phyloP scores from a whole-genome alignment of 106 monocot genomes.

The Ottelia alismoides region DNA sequence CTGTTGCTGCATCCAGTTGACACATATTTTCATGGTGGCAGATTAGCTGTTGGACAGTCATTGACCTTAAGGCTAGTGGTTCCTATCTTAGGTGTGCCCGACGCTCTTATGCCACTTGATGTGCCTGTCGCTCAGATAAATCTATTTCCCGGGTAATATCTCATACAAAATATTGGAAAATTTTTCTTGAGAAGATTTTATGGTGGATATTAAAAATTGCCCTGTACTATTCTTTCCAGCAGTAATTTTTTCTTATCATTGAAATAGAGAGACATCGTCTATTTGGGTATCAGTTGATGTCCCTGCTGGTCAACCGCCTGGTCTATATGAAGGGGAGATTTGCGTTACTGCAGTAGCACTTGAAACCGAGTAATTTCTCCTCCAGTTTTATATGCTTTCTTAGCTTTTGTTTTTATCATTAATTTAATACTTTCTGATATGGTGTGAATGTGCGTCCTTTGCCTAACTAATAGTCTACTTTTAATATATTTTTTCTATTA shows the following conservation, averaged over 20 bases:
- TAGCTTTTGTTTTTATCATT: no score
- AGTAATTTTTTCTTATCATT: conserved; percentile 9
- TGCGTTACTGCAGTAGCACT: conserved; percentile 50
- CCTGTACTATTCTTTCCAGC: no score
- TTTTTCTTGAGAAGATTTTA: no score
- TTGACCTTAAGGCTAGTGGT: conserved; percentile 69
- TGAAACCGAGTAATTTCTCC: conserved; percentile 30
- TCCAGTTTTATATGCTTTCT: no score
- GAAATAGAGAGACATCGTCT: conserved; percentile 66
- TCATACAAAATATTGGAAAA: not conserved
- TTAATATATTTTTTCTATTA: no score
- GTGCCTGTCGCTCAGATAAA: conserved; percentile 62
- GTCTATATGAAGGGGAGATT: conserved; percentile 83
- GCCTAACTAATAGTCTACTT: no score
- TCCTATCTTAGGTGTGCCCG: conserved; percentile 93
- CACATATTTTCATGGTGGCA: conserved; percentile 16
- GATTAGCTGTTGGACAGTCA: conserved; percentile 61
- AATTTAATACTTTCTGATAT: no score
- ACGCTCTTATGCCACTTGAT: conserved; percentile 99
- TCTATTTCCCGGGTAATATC: conserved; percentile 75
- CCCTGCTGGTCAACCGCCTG: conserved; percentile 81
- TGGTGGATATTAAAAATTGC: no score
- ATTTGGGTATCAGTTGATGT: conserved; percentile 86
- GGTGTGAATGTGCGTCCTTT: no score
- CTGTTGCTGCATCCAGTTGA: no score